A percentile compares a stretch with the other conserved stretches of the same genome.
Evolutionary conservation across 2,329 filamentous ascomycete genomes (phyloP).

Genomic region (Colletotrichum theobromicola): DNA sequence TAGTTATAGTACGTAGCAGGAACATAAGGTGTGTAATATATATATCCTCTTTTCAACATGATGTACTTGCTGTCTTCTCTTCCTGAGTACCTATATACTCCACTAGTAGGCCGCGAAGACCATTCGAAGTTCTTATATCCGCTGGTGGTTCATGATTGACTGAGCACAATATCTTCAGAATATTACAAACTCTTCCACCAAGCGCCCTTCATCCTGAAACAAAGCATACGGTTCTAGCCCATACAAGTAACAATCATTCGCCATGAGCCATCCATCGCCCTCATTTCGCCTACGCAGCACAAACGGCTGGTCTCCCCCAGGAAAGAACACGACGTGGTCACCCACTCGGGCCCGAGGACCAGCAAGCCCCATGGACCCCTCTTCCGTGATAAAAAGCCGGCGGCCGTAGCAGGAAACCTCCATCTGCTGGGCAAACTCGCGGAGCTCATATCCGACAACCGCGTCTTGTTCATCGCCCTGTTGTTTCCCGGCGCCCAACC

Average conservation of each 20-base stretch:
- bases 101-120: rapidly evolving
- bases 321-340: not conserved
- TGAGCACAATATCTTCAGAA: not conserved
- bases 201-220: not conserved
- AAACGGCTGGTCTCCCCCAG: not conserved
- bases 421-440: not conserved
- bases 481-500: not conserved
- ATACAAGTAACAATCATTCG: not conserved
- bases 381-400: not conserved
- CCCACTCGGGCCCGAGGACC: not conserved
- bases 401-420: not conserved
- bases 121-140: not conserved
- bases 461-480: not conserved
- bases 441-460: not conserved
- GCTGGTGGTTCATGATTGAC: not conserved
- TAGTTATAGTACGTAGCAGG: not conserved
- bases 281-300: not conserved
- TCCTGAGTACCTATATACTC: not conserved
- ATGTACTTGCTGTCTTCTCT: not conserved
- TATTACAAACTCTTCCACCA: not conserved
- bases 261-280: not conserved
- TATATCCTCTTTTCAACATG: not conserved
- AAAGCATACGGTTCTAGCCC: not conserved
- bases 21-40: too few species aligned
- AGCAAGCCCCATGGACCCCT: not conserved